These are phyloP conservation scores for Hypericum androsaemum DNA, from an alignment of 345 rosid genomes.

Conservation along the genomic window DNA sequence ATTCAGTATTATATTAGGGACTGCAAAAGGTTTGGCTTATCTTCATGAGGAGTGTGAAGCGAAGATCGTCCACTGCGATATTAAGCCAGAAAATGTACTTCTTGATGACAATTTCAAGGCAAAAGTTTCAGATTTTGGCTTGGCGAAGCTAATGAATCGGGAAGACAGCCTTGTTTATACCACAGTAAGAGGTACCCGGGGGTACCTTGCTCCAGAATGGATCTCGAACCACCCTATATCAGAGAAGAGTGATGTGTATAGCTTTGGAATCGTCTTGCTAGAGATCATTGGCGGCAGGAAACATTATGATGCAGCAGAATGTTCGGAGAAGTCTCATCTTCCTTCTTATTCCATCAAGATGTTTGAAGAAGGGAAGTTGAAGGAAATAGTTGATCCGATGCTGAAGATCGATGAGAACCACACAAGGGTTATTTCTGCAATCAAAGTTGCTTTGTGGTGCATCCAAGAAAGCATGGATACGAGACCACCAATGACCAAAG, in stretches of 20 bases:
- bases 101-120: constrained; percentile 35
- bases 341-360: constrained; percentile 44
- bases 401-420: constrained; percentile 20
- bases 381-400: constrained; percentile 33
- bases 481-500: constrained; percentile 48
- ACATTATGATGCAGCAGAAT: constrained; percentile 22
- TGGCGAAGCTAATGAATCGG: constrained; percentile 41
- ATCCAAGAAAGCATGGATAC: constrained; percentile 40
- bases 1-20: constrained; percentile 32
- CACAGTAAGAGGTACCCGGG: constrained; percentile 45
- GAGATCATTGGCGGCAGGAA: constrained; percentile 54
- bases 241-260: constrained; percentile 45
- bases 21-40: constrained; percentile 41
- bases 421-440: constrained; percentile 18
- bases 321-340: constrained; percentile 28
- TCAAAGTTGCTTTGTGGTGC: constrained; percentile 53
- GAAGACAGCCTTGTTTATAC: constrained; percentile 40
- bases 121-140: constrained; percentile 44
- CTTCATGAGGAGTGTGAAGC: constrained; percentile 44
- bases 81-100: constrained; percentile 43
- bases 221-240: constrained; percentile 40
- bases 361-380: constrained; percentile 30
- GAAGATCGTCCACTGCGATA: constrained; percentile 42
- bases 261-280: constrained; percentile 43
- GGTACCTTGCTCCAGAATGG: constrained; percentile 65